A percentile compares a stretch with the other conserved stretches of the same genome.
Conservation (phyloP, 2,329 filamentous ascomycete species). For the Fusarium chlamydosporum region DNA sequence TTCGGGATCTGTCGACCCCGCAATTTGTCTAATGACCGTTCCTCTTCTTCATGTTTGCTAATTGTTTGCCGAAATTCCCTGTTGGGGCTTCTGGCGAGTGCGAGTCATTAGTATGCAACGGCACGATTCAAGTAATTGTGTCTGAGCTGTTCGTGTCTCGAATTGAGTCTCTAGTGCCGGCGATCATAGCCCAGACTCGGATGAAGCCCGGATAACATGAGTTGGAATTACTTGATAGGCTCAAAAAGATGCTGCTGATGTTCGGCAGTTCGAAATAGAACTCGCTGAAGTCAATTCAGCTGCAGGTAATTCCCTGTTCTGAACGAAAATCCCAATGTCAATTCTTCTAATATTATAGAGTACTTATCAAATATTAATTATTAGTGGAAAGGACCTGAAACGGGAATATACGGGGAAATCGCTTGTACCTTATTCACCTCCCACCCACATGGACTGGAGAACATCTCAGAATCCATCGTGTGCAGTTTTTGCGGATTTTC, state of each 20-base stretch:
- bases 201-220: background rate
- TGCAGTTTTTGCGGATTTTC: no score
- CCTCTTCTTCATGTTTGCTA: background rate
- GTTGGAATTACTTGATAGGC: background rate
- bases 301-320: no score
- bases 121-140: background rate
- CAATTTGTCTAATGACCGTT: background rate
- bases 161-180: background rate
- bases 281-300: background rate
- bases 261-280: slow-evolving; percentile 6
- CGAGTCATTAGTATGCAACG: slow-evolving; percentile 10
- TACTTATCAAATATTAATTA: no score
- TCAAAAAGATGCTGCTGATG: background rate
- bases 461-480: background rate
- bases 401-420: background rate
- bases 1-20: background rate
- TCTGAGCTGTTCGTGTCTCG: background rate
- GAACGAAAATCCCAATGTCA: background rate
- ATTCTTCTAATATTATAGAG: no score
- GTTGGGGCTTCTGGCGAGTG: background rate
- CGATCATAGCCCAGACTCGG: background rate
- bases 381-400: no score
- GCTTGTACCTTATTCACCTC: background rate
- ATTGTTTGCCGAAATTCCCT: slow-evolving; percentile 11
- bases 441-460: background rate